phyloP scores from a whole-genome alignment of 192 early-diverging fungal genomes.

The Pilobolus umbonatus region DNA sequence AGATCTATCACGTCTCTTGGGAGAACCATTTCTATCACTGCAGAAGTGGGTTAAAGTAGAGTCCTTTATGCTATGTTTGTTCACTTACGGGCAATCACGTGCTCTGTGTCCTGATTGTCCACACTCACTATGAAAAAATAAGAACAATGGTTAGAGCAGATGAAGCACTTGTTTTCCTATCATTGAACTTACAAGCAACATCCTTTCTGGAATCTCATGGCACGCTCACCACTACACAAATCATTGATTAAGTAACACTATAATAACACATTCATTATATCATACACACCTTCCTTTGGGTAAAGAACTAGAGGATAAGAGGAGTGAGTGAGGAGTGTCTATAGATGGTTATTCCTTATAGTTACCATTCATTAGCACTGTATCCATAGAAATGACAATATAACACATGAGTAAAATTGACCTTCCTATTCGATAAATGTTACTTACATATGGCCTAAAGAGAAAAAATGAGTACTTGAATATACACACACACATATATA shows the following conservation, averaged over 20 bases:
- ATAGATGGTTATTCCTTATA: not conserved
- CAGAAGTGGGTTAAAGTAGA: not conserved
- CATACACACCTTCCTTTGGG: conserved; percentile 17
- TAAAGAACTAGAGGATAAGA: conserved; percentile 8
- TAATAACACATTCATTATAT: too few species aligned
- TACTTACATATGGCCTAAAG: conserved; percentile 22
- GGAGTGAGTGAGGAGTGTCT: not conserved
- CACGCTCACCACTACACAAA: conserved; percentile 26
- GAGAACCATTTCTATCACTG: conserved; percentile 2
- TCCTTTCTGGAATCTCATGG: conserved; percentile 26
- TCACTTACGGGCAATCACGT: conserved; percentile 32
- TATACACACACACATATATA: not conserved
- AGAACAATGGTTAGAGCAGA: not conserved
- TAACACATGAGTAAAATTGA: not conserved
- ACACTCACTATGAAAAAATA: conserved; percentile 21
- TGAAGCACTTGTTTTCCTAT: not conserved
- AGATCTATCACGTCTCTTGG: conserved; percentile 11
- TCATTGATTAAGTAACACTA: not conserved
- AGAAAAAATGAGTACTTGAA: not conserved
- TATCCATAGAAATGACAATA: conserved; percentile 2
- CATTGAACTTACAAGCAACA: conserved; percentile 30
- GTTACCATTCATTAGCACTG: conserved; percentile 32
- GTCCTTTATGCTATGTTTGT: not conserved
- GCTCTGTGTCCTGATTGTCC: conserved; percentile 29
- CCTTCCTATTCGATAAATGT: not conserved